Conservation (phyloP, 2,329 filamentous ascomycete species). For the Fusarium neocosmosporiellum region DNA sequence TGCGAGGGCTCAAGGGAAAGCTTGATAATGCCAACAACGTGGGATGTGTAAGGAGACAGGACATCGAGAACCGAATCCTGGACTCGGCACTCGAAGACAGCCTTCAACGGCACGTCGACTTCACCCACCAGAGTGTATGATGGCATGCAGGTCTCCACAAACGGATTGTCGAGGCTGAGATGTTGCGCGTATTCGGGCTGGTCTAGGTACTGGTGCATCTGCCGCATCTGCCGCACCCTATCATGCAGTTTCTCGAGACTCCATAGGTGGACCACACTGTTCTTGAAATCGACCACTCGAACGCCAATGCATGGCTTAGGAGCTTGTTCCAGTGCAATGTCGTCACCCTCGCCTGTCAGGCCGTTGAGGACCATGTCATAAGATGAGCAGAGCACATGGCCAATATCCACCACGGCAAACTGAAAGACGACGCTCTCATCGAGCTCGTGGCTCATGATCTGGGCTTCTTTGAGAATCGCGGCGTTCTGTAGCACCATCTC, state of each 20-base stretch:
- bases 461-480: conserved; percentile 89
- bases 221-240: conserved; percentile 90
- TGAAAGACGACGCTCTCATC: conserved; percentile 94
- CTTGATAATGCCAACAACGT: conserved; percentile 89
- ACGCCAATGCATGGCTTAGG: conserved; percentile 92
- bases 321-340: conserved; percentile 81
- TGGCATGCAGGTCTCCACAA: conserved; percentile 89
- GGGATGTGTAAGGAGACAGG: conserved; percentile 90
- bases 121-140: conserved; percentile 94
- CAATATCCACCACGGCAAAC: conserved; percentile 89
- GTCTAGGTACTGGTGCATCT: conserved; percentile 96
- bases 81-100: conserved; percentile 93
- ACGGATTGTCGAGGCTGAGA: conserved; percentile 91
- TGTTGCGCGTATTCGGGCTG: conserved; percentile 95
- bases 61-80: conserved; percentile 95
- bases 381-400: conserved; percentile 89
- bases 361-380: conserved; percentile 97
- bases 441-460: conserved; percentile 97
- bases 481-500: conserved; percentile 91
- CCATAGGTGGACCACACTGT: conserved; percentile 90
- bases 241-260: conserved; percentile 92
- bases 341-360: conserved; percentile 85
- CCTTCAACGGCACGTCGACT: conserved; percentile 88
- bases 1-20: conserved; percentile 93
- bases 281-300: conserved; percentile 89